phyloP scores from a whole-genome alignment of 805 yeast species.

The Ogataea pilisensis region DNA sequence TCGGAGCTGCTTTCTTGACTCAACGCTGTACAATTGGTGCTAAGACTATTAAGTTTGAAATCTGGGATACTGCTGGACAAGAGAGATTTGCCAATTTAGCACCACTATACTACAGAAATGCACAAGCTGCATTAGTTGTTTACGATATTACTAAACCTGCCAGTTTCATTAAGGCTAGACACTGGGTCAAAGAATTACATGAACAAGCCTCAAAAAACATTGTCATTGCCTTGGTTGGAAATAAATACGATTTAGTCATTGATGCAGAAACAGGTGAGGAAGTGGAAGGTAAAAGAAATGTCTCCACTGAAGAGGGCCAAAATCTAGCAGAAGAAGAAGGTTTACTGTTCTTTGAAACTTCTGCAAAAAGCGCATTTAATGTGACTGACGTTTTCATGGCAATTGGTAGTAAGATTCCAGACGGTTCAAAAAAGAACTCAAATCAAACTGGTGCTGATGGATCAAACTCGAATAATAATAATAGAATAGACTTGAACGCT shows the following conservation, averaged over 20 bases:
- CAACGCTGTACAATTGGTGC: constrained; percentile 88
- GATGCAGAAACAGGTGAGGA: constrained; percentile 41
- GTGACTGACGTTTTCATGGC: constrained; percentile 90
- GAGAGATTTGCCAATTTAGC: constrained; percentile 95
- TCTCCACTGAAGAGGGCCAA: constrained; percentile 81
- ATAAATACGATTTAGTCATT: constrained; percentile 78
- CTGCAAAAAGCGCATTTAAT: constrained; percentile 86
- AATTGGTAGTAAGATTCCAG: constrained; percentile 83
- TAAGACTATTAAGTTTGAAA: constrained; percentile 84
- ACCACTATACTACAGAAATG: constrained; percentile 96
- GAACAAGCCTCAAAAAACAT: constrained; percentile 94
- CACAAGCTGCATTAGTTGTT: constrained; percentile 94
- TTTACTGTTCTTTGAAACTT: constrained; percentile 85
- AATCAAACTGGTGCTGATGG: constrained; percentile 13
- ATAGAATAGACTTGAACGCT: constrained; percentile 36
- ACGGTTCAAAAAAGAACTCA: constrained; percentile 20
- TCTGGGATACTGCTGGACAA: constrained; percentile 98
- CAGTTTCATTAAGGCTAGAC: constrained; percentile 91
- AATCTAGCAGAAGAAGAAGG: constrained; percentile 88
- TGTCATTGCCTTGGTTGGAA: constrained; percentile 90
- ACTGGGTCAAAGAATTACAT: constrained; percentile 95
- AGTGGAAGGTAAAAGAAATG: constrained; percentile 62
- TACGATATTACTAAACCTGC: constrained; percentile 95
- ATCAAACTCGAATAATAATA: constrained; percentile 12
- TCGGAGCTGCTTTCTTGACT: constrained; percentile 96